A percentile compares a stretch with the other conserved stretches of the same genome.
Conservation (phyloP, 345 rosid species). For the Dipteronia dyeriana region DNA sequence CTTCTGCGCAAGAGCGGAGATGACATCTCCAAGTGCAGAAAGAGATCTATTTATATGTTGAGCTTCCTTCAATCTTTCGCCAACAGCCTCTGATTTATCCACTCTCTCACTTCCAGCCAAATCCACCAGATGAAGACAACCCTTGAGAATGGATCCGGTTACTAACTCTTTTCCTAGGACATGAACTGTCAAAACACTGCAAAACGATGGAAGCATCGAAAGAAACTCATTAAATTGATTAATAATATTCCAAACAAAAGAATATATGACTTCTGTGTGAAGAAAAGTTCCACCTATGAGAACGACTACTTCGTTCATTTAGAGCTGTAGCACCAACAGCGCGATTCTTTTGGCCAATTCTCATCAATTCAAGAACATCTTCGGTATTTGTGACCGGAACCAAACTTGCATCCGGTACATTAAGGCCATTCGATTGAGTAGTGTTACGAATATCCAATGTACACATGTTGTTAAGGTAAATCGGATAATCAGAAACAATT, state of each 20-base stretch:
- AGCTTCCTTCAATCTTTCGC: constrained; percentile 97
- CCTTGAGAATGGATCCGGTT: constrained; percentile 80
- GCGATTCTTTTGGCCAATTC: constrained; percentile 84
- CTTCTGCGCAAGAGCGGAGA: constrained; percentile 95
- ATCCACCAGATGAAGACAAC: constrained; percentile 95
- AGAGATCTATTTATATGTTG: constrained; percentile 92
- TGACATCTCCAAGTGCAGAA: constrained; percentile 95
- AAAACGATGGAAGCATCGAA: background rate
- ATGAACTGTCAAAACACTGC: constrained; percentile 91
- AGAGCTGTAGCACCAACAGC: constrained; percentile 98
- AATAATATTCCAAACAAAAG: too few species aligned
- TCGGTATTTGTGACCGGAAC: constrained; percentile 77
- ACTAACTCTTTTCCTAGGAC: constrained; percentile 82
- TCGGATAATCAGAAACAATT: constrained; percentile 10
- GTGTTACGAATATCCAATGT: constrained; percentile 96
- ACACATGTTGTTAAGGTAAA: constrained; percentile 47
- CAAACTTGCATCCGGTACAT: constrained; percentile 95
- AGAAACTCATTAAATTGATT: background rate
- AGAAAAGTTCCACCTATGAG: constrained; percentile 64
- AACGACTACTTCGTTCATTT: constrained; percentile 95
- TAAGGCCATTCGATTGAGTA: constrained; percentile 87
- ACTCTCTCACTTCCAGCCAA: constrained; percentile 99
- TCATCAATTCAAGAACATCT: constrained; percentile 95
- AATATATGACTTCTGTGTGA: background rate
- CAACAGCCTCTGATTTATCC: constrained; percentile 93